Conservation (phyloP, 345 rosid genomes). For the Mangifera indica region DNA sequence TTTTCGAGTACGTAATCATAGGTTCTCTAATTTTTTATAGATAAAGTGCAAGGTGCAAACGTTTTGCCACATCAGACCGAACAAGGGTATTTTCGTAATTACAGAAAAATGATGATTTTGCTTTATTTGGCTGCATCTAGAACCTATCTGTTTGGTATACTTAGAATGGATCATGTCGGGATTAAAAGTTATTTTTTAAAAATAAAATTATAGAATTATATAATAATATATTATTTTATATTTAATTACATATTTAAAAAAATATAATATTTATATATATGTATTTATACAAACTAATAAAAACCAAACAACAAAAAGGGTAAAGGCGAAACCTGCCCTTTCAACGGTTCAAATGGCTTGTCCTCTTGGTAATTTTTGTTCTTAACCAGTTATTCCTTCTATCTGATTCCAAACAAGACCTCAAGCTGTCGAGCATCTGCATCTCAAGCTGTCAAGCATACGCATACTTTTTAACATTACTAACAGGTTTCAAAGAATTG, state of each 20-base stretch:
- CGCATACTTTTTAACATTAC: not conserved
- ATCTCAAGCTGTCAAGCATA: not conserved
- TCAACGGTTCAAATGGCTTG: constrained; percentile 22
- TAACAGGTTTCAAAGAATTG: not conserved
- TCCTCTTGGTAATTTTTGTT: not conserved
- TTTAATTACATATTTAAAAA: no score
- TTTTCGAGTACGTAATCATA: not conserved
- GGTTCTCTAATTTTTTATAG: not conserved
- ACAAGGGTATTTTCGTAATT: not conserved
- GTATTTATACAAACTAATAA: no score
- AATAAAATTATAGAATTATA: no score
- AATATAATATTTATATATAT: no score
- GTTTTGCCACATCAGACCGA: not conserved
- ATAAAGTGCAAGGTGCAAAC: not conserved
- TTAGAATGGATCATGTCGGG: no score
- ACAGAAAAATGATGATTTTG: not conserved
- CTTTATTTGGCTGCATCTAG: no score
- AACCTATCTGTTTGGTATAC: no score
- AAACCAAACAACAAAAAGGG: not conserved
- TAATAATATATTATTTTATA: no score
- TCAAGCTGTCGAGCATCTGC: no score
- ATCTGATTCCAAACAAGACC: no score
- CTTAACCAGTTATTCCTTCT: no score
- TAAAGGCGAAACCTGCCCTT: constrained; percentile 6
- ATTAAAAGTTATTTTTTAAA: no score